Evolutionary conservation across 495 filamentous ascomycete genomes (phyloP).

Genomic region (Aspergillus homomorphus): DNA sequence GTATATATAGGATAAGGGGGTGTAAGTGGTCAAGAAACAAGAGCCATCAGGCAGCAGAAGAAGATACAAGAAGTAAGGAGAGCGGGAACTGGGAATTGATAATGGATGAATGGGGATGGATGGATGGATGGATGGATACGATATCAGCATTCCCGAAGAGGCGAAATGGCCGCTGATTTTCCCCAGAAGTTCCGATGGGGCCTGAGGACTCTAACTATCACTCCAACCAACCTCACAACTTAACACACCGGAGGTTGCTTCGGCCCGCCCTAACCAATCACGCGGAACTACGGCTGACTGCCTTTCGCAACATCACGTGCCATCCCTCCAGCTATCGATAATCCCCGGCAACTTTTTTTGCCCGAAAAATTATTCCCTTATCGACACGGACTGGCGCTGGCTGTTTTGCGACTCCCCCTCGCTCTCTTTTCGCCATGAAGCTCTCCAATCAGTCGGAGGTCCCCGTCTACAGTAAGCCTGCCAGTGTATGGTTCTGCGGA

Average conservation of each 20-base stretch:
- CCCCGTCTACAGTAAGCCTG: constrained; percentile 71
- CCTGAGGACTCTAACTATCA: too few species aligned
- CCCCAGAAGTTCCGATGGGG: constrained; percentile 9
- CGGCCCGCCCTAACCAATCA: constrained; percentile 24
- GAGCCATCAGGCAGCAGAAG: background rate
- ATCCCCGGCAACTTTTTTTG: constrained; percentile 13
- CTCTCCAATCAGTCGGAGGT: constrained; percentile 82
- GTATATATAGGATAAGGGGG: background rate
- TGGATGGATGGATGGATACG: background rate
- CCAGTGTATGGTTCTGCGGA: background rate
- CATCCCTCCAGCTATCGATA: constrained; percentile 14
- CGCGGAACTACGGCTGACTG: background rate
- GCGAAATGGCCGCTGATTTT: constrained; percentile 7
- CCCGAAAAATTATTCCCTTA: constrained; percentile 17
- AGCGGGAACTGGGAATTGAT: background rate
- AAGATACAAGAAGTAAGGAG: constrained; percentile 2
- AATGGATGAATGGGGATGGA: background rate
- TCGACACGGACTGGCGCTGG: background rate
- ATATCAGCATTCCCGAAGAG: background rate
- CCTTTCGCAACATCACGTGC: constrained; percentile 20
- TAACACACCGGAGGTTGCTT: constrained; percentile 23
- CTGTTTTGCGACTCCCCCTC: background rate
- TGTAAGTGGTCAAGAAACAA: background rate
- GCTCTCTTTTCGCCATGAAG: constrained; percentile 59
- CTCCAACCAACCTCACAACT: background rate